Conservation (phyloP, 1,284 basidiomycete species). For the Ustilago bromivora region DNA sequence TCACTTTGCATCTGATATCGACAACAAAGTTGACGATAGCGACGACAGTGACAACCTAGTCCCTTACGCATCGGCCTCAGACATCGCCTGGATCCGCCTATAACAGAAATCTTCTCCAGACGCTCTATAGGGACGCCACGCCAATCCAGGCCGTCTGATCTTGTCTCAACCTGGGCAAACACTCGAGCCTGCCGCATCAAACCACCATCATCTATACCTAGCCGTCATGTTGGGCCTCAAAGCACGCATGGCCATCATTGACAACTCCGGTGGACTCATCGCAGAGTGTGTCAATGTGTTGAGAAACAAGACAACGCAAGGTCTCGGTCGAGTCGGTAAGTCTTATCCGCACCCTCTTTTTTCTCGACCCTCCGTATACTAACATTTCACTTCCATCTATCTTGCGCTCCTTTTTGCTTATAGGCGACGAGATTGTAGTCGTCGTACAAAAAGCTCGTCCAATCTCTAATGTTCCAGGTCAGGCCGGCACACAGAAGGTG, state of each 20-base stretch:
- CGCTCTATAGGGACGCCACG: no score
- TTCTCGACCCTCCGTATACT: background rate
- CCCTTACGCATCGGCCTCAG: background rate
- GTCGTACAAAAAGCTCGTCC: constrained; percentile 94
- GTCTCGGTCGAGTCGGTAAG: constrained; percentile 77
- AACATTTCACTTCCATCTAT: constrained; percentile 17
- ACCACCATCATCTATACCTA: background rate
- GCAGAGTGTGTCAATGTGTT: constrained; percentile 97
- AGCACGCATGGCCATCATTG: constrained; percentile 78
- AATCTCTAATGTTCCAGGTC: constrained; percentile 71
- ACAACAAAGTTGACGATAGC: constrained; percentile 10
- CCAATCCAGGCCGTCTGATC: background rate
- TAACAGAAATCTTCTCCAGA: no score
- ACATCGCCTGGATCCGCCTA: background rate
- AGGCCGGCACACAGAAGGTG: constrained; percentile 75
- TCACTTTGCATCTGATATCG: background rate
- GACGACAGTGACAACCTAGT: background rate
- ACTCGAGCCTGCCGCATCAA: background rate
- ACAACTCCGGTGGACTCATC: constrained; percentile 96
- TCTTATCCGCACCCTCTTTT: background rate
- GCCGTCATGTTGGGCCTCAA: constrained; percentile 68
- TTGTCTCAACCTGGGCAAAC: background rate
- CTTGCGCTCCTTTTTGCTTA: constrained; percentile 71
- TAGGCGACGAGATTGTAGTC: constrained; percentile 95
- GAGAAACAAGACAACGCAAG: constrained; percentile 87